Conservation (phyloP, 257 asterid genomes). For the Plantago elongata region DNA sequence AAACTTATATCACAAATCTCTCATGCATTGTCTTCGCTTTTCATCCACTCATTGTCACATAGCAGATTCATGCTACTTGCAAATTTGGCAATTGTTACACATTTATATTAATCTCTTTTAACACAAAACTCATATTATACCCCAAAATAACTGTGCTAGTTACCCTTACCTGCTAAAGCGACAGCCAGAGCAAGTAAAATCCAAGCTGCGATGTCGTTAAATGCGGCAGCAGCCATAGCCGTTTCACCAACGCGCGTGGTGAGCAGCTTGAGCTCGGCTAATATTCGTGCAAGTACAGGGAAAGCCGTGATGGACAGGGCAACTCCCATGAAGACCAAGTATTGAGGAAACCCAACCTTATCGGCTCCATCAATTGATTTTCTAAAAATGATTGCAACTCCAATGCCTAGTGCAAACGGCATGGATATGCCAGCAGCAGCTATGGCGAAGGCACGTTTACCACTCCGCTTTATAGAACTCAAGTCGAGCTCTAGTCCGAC, state of each 20-base stretch:
- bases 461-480: constrained; percentile 35
- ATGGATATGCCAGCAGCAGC: constrained; percentile 52
- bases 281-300: constrained; percentile 60
- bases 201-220: constrained; percentile 71
- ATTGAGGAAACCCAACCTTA: constrained; percentile 33
- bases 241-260: constrained; percentile 53
- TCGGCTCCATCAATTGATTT: constrained; percentile 35
- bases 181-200: constrained; percentile 57
- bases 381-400: constrained; percentile 37
- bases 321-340: constrained; percentile 52
- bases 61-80: too few species aligned
- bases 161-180: constrained; percentile 39
- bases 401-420: constrained; percentile 39
- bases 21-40: too few species aligned
- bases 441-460: constrained; percentile 37
- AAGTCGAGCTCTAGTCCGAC: constrained; percentile 64
- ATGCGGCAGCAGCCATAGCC: constrained; percentile 69
- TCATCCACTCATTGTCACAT: too few species aligned
- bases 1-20: too few species aligned
- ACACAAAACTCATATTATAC: too few species aligned
- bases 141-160: too few species aligned
- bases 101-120: too few species aligned
- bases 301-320: constrained; percentile 64
- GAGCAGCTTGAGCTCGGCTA: constrained; percentile 60
- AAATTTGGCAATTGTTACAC: too few species aligned